phyloP scores from a whole-genome alignment of 108 stramenopile species.

The Cyclotella choctawhatcheeana region DNA sequence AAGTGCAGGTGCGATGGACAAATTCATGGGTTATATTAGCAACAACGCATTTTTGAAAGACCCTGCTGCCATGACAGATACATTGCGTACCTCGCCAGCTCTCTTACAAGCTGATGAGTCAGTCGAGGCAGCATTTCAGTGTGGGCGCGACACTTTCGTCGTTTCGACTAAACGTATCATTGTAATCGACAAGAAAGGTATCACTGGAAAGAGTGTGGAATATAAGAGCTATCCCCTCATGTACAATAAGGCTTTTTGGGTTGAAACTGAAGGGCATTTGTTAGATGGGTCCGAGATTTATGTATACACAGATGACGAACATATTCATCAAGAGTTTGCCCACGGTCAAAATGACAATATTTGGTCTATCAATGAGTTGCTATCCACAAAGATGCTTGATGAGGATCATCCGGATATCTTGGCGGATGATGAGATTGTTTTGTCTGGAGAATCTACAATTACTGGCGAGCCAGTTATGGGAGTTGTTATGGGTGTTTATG shows the following conservation, averaged over 20 bases:
- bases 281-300: conserved; percentile 45
- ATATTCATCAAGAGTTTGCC: conserved; percentile 49
- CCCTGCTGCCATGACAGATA: conserved; percentile 42
- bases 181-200: conserved; percentile 64
- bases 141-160: conserved; percentile 61
- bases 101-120: conserved; percentile 64
- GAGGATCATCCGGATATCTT: conserved; percentile 18
- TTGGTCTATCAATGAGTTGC: conserved; percentile 46
- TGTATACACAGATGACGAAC: conserved; percentile 44
- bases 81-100: conserved; percentile 56
- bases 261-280: conserved; percentile 66
- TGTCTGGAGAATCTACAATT: not conserved
- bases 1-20: conserved; percentile 35
- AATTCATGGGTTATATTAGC: conserved; percentile 38
- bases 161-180: conserved; percentile 64
- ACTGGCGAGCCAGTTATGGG: not conserved
- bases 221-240: conserved; percentile 66
- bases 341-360: conserved; percentile 44
- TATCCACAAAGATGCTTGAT: conserved; percentile 40
- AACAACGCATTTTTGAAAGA: conserved; percentile 59
- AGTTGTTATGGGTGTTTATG: conserved; percentile 2
- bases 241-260: conserved; percentile 53
- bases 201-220: conserved; percentile 64
- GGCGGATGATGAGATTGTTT: conserved; percentile 18
- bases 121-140: conserved; percentile 56